Conservation (phyloP, 2,329 filamentous ascomycete genomes). For the Colletotrichum tamarilloi region DNA sequence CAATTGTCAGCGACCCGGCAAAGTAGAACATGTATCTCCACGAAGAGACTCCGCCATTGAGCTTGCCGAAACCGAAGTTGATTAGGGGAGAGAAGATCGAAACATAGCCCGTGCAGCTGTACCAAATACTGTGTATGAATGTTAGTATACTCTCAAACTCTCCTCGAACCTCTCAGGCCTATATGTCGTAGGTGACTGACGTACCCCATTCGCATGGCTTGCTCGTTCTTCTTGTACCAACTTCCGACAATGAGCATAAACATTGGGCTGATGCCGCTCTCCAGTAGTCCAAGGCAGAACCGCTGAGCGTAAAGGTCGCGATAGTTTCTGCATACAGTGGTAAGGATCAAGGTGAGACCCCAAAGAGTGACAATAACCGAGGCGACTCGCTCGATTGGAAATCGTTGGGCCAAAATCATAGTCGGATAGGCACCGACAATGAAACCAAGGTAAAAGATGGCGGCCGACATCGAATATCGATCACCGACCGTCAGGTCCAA, state of each 20-base stretch:
- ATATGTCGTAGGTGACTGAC: neutral
- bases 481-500: conserved; percentile 41
- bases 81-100: conserved; percentile 47
- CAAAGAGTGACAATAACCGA: conserved; percentile 44
- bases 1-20: conserved; percentile 43
- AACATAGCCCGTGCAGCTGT: conserved; percentile 50
- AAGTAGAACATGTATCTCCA: conserved; percentile 51
- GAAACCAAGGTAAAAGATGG: conserved; percentile 48
- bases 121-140: conserved; percentile 45
- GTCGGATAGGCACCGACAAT: conserved; percentile 46
- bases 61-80: conserved; percentile 48
- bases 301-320: conserved; percentile 46
- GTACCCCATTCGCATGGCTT: conserved; percentile 43
- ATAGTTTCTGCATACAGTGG: conserved; percentile 45
- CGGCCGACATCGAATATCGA: conserved; percentile 44
- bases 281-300: conserved; percentile 51
- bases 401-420: conserved; percentile 44
- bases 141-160: neutral
- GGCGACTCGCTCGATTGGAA: conserved; percentile 42
- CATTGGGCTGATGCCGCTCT: conserved; percentile 45
- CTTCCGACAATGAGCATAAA: conserved; percentile 51
- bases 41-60: conserved; percentile 39
- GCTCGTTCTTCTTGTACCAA: conserved; percentile 52
- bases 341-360: conserved; percentile 45
- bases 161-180: no score